Evolutionary conservation across 805 yeast species (phyloP).

Genomic region (Kodamaea sagamina): DNA sequence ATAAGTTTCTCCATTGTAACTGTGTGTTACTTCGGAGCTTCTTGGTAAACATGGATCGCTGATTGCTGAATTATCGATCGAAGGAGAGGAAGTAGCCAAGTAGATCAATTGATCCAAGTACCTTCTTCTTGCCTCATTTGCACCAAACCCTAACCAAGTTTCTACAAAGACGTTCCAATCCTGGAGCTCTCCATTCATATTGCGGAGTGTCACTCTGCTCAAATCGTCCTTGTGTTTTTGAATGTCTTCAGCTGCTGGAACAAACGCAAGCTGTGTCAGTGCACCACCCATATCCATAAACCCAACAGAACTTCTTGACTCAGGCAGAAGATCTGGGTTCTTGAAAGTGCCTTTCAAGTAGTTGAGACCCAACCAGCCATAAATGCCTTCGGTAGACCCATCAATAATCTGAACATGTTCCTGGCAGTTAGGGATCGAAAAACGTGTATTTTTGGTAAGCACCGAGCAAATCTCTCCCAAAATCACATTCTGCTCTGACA

Average conservation of each 20-base stretch:
- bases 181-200: slow-evolving; percentile 67
- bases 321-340: slow-evolving; percentile 1
- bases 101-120: slow-evolving; percentile 59
- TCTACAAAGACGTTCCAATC: slow-evolving; percentile 88
- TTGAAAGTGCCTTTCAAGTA: slow-evolving; percentile 59
- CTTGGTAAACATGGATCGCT: slow-evolving; percentile 82
- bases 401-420: slow-evolving; percentile 83
- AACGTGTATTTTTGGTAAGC: slow-evolving; percentile 56
- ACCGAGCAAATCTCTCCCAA: slow-evolving; percentile 61
- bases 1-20: slow-evolving; percentile 48
- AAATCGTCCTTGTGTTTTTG: slow-evolving; percentile 72
- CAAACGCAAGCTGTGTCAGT: slow-evolving; percentile 92
- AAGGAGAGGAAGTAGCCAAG: slow-evolving; percentile 23
- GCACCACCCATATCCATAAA: slow-evolving; percentile 99
- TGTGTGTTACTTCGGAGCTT: slow-evolving; percentile 53
- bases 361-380: slow-evolving; percentile 93
- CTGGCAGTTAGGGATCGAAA: slow-evolving; percentile 58
- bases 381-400: slow-evolving; percentile 92
- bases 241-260: slow-evolving; percentile 68
- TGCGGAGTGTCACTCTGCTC: slow-evolving; percentile 62
- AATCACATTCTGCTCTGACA: slow-evolving; percentile 52
- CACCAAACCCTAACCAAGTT: slow-evolving; percentile 98
- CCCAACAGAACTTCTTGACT: slow-evolving; percentile 57
- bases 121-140: slow-evolving; percentile 85
- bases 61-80: slow-evolving; percentile 23